A percentile compares a stretch with the other conserved stretches of the same genome.
phyloP scores from a whole-genome alignment of 1,284 basidiomycete genomes.

The Cryptococcus jaspeensis region DNA sequence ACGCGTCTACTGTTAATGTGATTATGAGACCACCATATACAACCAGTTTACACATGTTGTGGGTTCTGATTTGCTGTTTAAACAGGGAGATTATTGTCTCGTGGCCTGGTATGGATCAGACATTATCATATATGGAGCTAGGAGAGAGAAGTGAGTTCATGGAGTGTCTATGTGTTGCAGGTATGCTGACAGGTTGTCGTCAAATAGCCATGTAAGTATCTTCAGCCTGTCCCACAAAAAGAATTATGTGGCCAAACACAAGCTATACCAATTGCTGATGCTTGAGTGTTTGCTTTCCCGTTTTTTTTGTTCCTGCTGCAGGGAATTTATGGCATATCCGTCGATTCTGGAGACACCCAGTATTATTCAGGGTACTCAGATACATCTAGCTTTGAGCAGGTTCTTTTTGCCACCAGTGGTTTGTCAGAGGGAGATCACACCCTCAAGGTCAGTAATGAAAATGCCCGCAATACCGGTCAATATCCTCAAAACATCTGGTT shows the following conservation, averaged over 20 bases:
- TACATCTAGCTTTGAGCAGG: conserved; percentile 20
- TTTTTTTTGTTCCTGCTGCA: conserved; percentile 3
- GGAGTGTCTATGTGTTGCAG: neutral
- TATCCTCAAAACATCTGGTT: conserved; percentile 29
- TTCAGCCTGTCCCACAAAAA: neutral
- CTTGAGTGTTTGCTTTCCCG: neutral
- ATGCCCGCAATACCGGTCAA: conserved; percentile 24
- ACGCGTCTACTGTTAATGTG: conserved; percentile 21
- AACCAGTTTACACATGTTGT: neutral
- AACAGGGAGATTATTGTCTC: conserved; percentile 31
- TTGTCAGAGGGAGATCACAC: conserved; percentile 28
- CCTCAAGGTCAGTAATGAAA: conserved; percentile 34
- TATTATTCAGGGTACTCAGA: conserved; percentile 33
- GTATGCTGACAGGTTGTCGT: conserved; percentile 1
- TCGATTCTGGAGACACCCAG: conserved; percentile 23
- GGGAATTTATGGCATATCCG: conserved; percentile 34
- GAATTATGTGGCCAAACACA: no score
- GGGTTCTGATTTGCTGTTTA: neutral
- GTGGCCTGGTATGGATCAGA: conserved; percentile 34
- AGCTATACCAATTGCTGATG: neutral
- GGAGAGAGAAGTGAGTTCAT: conserved; percentile 31
- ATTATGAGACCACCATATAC: neutral
- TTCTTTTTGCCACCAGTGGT: conserved; percentile 31
- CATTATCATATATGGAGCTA: conserved; percentile 29
- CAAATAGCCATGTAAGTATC: conserved; percentile 20